These are phyloP conservation scores for Metarhizium humberi DNA, from an alignment of 2,329 filamentous ascomycete genomes.

Conservation along the genomic window DNA sequence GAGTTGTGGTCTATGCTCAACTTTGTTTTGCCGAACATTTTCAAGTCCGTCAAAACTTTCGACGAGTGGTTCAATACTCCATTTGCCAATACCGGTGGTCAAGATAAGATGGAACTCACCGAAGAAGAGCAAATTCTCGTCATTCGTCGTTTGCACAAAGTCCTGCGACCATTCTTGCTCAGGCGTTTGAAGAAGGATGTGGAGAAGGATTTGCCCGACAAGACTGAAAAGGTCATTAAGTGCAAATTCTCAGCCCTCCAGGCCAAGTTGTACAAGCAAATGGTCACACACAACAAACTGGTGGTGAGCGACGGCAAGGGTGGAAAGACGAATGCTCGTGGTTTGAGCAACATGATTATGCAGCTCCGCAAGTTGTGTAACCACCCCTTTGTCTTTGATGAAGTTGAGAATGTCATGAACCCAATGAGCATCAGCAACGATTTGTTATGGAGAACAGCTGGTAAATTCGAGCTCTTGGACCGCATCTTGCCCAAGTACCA, in stretches of 20 bases:
- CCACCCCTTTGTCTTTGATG: constrained; percentile 96
- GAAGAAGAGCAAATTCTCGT: constrained; percentile 99
- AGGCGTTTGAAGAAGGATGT: constrained; percentile 99
- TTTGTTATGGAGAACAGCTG: constrained; percentile 85
- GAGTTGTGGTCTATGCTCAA: constrained; percentile 98
- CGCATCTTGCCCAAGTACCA: constrained; percentile 89
- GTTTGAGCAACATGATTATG: constrained; percentile 99
- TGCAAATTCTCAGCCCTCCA: constrained; percentile 96
- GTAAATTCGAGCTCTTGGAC: constrained; percentile 95
- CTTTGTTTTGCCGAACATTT: constrained; percentile 95
- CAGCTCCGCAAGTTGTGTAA: constrained; percentile 98
- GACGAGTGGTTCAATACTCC: constrained; percentile 99
- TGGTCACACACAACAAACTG: constrained; percentile 91
- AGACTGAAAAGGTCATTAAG: constrained; percentile 98
- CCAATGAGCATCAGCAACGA: constrained; percentile 83
- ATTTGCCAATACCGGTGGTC: constrained; percentile 93
- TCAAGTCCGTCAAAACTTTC: constrained; percentile 98
- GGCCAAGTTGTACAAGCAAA: constrained; percentile 90
- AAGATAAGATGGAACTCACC: constrained; percentile 97
- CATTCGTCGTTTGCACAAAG: constrained; percentile 96
- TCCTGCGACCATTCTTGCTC: constrained; percentile 90
- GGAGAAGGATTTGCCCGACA: constrained; percentile 96
- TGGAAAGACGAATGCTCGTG: constrained; percentile 86
- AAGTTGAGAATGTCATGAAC: constrained; percentile 98
- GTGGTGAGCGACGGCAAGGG: constrained; percentile 92